phyloP scores from a whole-genome alignment of 208 protist genomes.

The Trypanosomatidae sp. region DNA sequence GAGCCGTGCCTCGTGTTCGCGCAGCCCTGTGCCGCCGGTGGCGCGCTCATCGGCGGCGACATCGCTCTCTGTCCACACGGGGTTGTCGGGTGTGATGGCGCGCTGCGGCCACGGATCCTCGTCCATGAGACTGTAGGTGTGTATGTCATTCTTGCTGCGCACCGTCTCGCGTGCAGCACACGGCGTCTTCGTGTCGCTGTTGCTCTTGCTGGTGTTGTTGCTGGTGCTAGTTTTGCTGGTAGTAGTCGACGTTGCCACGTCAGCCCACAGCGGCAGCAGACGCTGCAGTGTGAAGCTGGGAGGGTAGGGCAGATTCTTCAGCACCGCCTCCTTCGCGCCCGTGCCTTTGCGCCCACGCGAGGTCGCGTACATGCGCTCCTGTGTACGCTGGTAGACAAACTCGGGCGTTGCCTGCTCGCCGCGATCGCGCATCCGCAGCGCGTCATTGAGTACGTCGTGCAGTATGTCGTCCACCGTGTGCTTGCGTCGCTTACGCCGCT shows the following conservation, averaged over 20 bases:
- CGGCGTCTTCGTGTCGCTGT: not conserved
- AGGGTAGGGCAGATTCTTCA: constrained; percentile 64
- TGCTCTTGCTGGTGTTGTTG: not conserved
- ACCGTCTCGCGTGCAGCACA: no score
- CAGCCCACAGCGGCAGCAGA: constrained; percentile 22
- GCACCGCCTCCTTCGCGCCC: constrained; percentile 34
- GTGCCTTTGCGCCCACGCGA: constrained; percentile 68
- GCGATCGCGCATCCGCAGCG: constrained; percentile 53
- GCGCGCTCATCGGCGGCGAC: constrained; percentile 26
- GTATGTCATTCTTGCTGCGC: constrained; percentile 15
- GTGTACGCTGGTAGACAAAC: constrained; percentile 77
- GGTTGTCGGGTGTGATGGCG: constrained; percentile 55
- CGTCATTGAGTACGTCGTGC: constrained; percentile 71
- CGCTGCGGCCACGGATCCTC: constrained; percentile 73
- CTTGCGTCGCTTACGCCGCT: constrained; percentile 38
- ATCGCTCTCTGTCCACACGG: constrained; percentile 40
- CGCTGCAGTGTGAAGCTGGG: constrained; percentile 53
- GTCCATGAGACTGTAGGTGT: constrained; percentile 11
- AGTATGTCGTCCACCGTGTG: constrained; percentile 57
- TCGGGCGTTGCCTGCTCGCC: constrained; percentile 64
- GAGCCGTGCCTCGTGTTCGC: constrained; percentile 29
- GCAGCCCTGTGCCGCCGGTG: constrained; percentile 17
- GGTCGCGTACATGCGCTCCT: constrained; percentile 76
- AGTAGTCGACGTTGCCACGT: not conserved
- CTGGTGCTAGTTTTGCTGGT: not conserved